Percentiles rank a stretch among this genome's conserved stretches.
These are phyloP conservation scores for Nannizziopsis arthrosporioides DNA, from an alignment of 2,329 filamentous ascomycete species.

Conservation along the genomic window DNA sequence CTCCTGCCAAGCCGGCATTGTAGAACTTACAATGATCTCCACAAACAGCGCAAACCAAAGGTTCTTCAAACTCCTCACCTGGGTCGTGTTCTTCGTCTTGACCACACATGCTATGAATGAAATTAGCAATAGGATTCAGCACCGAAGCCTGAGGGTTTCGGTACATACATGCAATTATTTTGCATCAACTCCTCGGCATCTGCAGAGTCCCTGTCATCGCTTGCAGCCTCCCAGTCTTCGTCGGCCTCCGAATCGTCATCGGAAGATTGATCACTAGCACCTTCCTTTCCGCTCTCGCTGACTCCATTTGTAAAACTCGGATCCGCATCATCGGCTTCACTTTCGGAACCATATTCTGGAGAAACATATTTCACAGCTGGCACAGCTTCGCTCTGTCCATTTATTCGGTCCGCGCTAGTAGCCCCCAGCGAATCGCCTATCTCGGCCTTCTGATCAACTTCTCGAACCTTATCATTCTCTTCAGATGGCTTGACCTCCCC, in stretches of 20 bases:
- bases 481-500: conserved; percentile 27
- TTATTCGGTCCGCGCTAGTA: conserved; percentile 14
- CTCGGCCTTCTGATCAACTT: conserved; percentile 20
- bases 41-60: conserved; percentile 64
- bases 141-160: not conserved
- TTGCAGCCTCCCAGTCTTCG: conserved; percentile 40
- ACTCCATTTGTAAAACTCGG: conserved; percentile 31
- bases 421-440: not conserved
- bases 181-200: conserved; percentile 39
- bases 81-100: conserved; percentile 74
- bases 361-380: conserved; percentile 29
- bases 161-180: conserved; percentile 52
- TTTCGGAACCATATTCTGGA: conserved; percentile 23
- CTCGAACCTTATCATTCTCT: conserved; percentile 18
- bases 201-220: conserved; percentile 36
- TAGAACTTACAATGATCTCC: conserved; percentile 63
- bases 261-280: conserved; percentile 43
- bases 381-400: conserved; percentile 32
- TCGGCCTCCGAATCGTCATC: conserved; percentile 42
- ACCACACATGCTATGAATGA: conserved; percentile 58
- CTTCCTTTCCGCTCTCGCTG: conserved; percentile 25
- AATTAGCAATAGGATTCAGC: not conserved
- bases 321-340: conserved; percentile 33
- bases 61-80: conserved; percentile 67
- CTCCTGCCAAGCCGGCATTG: conserved; percentile 22